phyloP scores from a whole-genome alignment of 208 protist species.

The Leishmania gerbilli region DNA sequence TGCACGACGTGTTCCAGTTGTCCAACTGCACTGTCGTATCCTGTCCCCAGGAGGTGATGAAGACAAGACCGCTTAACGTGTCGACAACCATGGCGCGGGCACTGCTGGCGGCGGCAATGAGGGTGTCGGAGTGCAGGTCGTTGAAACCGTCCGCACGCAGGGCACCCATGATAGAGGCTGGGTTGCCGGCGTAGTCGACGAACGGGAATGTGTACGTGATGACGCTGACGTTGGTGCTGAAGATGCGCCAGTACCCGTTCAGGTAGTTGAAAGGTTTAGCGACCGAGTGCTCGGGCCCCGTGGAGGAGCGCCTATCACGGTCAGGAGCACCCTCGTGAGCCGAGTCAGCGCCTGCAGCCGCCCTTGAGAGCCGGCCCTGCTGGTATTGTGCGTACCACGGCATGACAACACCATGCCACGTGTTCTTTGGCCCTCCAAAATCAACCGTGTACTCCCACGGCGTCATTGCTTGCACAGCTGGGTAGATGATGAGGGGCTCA shows the following conservation, averaged over 20 bases:
- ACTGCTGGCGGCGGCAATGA: slow-evolving; percentile 1
- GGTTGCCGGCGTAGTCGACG: slow-evolving; percentile 46
- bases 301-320: background rate
- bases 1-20: slow-evolving; percentile 42
- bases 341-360: background rate
- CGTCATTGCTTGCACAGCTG: slow-evolving; percentile 39
- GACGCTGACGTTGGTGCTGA: slow-evolving; percentile 30
- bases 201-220: slow-evolving; percentile 69
- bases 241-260: slow-evolving; percentile 30
- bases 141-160: slow-evolving; percentile 32
- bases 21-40: slow-evolving; percentile 29
- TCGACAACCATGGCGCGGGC: slow-evolving; percentile 45
- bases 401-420: slow-evolving; percentile 43
- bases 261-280: background rate
- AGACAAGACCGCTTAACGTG: slow-evolving; percentile 35
- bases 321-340: background rate
- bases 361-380: background rate
- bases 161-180: slow-evolving; percentile 43
- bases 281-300: no score
- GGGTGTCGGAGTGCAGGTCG: slow-evolving; percentile 10
- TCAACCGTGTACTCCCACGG: slow-evolving; percentile 43
- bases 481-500: slow-evolving; percentile 27
- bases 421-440: slow-evolving; percentile 40
- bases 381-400: slow-evolving; percentile 32
- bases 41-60: slow-evolving; percentile 40